These are phyloP conservation scores for Phytophthora aleatoria DNA, from an alignment of 352 stramenopile species.

Conservation along the genomic window DNA sequence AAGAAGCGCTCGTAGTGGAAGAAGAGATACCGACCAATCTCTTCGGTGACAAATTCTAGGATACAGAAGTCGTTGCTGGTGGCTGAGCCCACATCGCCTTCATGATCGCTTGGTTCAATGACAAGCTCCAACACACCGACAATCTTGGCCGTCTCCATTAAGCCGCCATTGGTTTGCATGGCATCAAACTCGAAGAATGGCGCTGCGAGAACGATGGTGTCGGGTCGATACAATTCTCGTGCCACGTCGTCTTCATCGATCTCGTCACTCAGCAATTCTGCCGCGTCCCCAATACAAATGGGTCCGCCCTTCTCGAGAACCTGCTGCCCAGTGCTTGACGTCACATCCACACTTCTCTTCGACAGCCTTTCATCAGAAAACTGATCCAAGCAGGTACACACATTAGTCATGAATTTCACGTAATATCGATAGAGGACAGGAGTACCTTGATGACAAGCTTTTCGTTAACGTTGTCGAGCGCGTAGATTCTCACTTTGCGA, in stretches of 20 bases:
- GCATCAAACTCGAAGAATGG: slow-evolving; percentile 36
- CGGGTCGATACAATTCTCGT: slow-evolving; percentile 42
- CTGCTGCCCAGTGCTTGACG: slow-evolving; percentile 35
- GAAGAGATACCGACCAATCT: slow-evolving; percentile 72
- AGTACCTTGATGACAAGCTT: slow-evolving; percentile 69
- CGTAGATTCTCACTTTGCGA: slow-evolving; percentile 65
- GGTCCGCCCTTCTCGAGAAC: slow-evolving; percentile 40
- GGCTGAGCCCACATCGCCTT: slow-evolving; percentile 8
- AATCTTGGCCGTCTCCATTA: slow-evolving; percentile 36
- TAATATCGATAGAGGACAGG: background rate
- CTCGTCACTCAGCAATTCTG: slow-evolving; percentile 15
- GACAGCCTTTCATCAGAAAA: slow-evolving; percentile 67
- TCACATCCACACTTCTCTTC: slow-evolving; percentile 39
- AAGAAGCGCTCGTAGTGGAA: slow-evolving; percentile 84
- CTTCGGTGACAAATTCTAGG: slow-evolving; percentile 61
- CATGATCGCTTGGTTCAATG: slow-evolving; percentile 32
- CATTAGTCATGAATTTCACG: background rate
- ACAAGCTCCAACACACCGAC: slow-evolving; percentile 73
- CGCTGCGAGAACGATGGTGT: slow-evolving; percentile 57
- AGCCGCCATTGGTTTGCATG: slow-evolving; percentile 16
- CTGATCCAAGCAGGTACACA: slow-evolving; percentile 28
- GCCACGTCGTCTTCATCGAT: slow-evolving; percentile 31
- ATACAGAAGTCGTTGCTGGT: slow-evolving; percentile 75
- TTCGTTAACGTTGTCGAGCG: slow-evolving; percentile 44
- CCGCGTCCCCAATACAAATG: slow-evolving; percentile 32